A percentile compares a stretch with the other conserved stretches of the same genome.
These are phyloP conservation scores for Asterophora lycoperdoides DNA, from an alignment of 768 basidiomycete genomes.

Conservation along the genomic window DNA sequence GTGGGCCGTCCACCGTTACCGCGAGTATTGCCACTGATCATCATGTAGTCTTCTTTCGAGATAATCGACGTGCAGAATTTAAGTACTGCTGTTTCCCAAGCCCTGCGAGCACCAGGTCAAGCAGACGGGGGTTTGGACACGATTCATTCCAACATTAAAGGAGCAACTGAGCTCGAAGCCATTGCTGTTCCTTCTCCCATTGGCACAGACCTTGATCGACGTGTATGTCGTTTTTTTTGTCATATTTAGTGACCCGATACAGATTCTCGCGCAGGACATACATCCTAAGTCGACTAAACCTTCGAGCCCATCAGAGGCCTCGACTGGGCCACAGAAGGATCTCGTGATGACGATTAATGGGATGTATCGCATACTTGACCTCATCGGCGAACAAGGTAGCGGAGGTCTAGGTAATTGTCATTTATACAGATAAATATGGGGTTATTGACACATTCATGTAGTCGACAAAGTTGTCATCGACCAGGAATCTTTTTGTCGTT, in stretches of 20 bases:
- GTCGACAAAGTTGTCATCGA: slow-evolving; percentile 63
- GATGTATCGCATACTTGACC: slow-evolving; percentile 51
- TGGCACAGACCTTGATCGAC: not conserved
- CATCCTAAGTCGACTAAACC: not conserved
- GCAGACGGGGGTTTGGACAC: too few species aligned
- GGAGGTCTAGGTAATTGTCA: slow-evolving; percentile 44
- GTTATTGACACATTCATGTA: slow-evolving; percentile 16
- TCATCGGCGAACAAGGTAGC: slow-evolving; percentile 47
- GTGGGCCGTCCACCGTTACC: too few species aligned
- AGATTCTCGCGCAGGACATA: not conserved
- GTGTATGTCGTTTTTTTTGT: not conserved
- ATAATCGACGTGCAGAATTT: too few species aligned
- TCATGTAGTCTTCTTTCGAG: too few species aligned
- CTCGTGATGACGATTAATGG: slow-evolving; percentile 32
- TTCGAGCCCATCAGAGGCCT: not conserved
- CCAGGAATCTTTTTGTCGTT: slow-evolving; percentile 42
- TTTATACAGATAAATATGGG: not conserved
- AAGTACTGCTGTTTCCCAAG: too few species aligned
- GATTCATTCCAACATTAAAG: too few species aligned
- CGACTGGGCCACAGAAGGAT: slow-evolving; percentile 6
- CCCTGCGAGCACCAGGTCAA: too few species aligned
- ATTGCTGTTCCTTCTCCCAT: not conserved
- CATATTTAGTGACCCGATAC: not conserved
- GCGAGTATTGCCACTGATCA: too few species aligned
- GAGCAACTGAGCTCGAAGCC: too few species aligned